These are phyloP conservation scores for Tulasnella sp. DNA, from an alignment of 768 basidiomycete genomes.

Conservation along the genomic window DNA sequence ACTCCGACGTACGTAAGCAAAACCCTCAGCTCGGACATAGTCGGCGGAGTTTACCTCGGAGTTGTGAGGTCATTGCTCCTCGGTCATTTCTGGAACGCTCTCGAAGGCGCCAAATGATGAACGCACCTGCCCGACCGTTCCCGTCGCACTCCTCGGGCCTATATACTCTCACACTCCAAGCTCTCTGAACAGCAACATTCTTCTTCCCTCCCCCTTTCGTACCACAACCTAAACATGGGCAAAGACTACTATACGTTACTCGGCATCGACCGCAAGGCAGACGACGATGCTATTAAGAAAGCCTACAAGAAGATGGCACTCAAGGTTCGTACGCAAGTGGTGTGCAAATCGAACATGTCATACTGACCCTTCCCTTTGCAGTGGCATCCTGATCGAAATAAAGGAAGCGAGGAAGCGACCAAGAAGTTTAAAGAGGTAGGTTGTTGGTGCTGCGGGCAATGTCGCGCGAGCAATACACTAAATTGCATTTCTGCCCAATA, in stretches of 20 bases:
- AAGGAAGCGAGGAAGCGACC: constrained; percentile 71
- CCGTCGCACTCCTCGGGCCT: background rate
- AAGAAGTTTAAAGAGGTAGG: constrained; percentile 88
- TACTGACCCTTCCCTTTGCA: constrained; percentile 55
- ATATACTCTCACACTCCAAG: constrained; percentile 7
- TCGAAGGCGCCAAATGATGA: background rate
- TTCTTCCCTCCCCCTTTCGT: background rate
- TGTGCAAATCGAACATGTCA: constrained; percentile 5
- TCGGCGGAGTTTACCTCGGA: background rate
- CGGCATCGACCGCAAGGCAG: constrained; percentile 66
- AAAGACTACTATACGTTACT: constrained; percentile 86
- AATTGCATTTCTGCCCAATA: constrained; percentile 36
- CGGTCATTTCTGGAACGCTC: constrained; percentile 1
- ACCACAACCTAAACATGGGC: constrained; percentile 35
- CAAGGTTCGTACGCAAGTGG: constrained; percentile 41
- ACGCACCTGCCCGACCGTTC: constrained; percentile 9
- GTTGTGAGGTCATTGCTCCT: background rate
- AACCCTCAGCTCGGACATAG: background rate
- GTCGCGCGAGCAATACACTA: background rate
- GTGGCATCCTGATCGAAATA: constrained; percentile 93
- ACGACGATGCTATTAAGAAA: constrained; percentile 80
- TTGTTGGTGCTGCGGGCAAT: background rate
- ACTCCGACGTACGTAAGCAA: background rate
- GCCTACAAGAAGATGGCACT: constrained; percentile 84
- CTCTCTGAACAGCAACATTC: background rate